phyloP scores from a whole-genome alignment of 2,329 filamentous ascomycete species.

The Fusarium continuum region DNA sequence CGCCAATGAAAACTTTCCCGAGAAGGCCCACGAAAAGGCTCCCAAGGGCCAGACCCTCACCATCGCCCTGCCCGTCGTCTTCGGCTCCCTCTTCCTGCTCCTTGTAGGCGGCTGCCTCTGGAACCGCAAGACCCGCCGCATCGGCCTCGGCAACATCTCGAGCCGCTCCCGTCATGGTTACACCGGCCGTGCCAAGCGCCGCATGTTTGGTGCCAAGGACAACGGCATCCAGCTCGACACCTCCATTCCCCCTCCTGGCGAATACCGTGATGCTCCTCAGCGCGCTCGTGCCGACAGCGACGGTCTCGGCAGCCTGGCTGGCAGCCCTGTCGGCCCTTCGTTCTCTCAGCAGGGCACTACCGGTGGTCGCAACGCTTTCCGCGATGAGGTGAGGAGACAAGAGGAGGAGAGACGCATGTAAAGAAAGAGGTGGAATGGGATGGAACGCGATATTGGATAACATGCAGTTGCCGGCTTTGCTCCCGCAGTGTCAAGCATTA shows the following conservation, averaged over 20 bases:
- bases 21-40: constrained; percentile 47
- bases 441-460: not conserved
- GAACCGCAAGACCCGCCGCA: constrained; percentile 61
- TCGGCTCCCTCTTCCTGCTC: constrained; percentile 58
- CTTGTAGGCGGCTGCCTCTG: constrained; percentile 66
- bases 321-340: constrained; percentile 55
- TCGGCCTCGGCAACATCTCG: constrained; percentile 63
- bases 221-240: constrained; percentile 58
- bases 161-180: constrained; percentile 57
- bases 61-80: constrained; percentile 62
- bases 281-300: constrained; percentile 54
- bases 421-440: constrained; percentile 5
- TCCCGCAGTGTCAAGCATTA: not conserved
- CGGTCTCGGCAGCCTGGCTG: constrained; percentile 59
- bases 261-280: constrained; percentile 51
- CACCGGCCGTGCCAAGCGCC: constrained; percentile 51
- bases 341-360: constrained; percentile 52
- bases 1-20: constrained; percentile 47
- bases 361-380: constrained; percentile 55
- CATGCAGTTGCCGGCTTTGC: not conserved
- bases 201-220: constrained; percentile 49
- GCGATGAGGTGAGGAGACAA: constrained; percentile 61
- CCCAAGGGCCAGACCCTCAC: constrained; percentile 55
- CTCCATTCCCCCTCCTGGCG: constrained; percentile 41
- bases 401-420: constrained; percentile 49